Evolutionary conservation across 2,329 filamentous ascomycete species (phyloP).

Genomic region (Stagonosporopsis vannaccii): DNA sequence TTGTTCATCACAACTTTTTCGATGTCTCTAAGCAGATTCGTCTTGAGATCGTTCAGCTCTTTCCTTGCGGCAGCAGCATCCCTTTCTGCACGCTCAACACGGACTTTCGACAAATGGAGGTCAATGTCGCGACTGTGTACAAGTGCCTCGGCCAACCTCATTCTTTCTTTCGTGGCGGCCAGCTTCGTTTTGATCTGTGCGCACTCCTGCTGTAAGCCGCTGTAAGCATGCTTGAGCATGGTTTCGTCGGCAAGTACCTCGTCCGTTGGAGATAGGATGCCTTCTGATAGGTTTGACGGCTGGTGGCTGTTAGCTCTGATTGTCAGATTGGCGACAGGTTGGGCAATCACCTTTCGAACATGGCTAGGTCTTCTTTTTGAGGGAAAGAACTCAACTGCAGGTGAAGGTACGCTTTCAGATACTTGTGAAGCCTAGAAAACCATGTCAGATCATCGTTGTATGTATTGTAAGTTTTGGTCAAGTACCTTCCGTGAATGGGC

Average conservation of each 20-base stretch:
- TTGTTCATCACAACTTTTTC: conserved; percentile 17
- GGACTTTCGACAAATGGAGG: conserved; percentile 13
- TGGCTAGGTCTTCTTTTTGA: conserved; percentile 14
- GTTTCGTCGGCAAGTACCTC: conserved; percentile 21
- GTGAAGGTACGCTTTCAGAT: conserved; percentile 8
- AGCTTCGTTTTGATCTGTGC: conserved; percentile 18
- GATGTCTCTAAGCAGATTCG: conserved; percentile 11
- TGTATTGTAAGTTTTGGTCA: not conserved
- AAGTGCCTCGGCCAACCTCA: conserved; percentile 22
- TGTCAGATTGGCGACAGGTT: not conserved
- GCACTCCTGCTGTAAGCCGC: conserved; percentile 21
- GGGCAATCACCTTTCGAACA: conserved; percentile 13
- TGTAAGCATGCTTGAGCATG: conserved; percentile 26
- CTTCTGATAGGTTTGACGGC: conserved; percentile 21
- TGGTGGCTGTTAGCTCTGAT: not conserved
- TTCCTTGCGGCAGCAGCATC: conserved; percentile 18
- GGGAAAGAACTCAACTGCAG: conserved; percentile 7
- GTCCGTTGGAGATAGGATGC: conserved; percentile 18
- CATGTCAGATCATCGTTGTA: not conserved
- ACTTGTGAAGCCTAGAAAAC: conserved; percentile 5
- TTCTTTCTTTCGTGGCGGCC: conserved; percentile 22
- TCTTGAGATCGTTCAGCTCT: conserved; percentile 15
- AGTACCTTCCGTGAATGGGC: conserved; percentile 17
- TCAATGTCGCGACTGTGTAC: conserved; percentile 18
- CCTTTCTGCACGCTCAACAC: conserved; percentile 19